Percentiles rank a stretch among this genome's conserved stretches.
phyloP scores from a whole-genome alignment of 306 rosid species.

The Quercus wislizeni region DNA sequence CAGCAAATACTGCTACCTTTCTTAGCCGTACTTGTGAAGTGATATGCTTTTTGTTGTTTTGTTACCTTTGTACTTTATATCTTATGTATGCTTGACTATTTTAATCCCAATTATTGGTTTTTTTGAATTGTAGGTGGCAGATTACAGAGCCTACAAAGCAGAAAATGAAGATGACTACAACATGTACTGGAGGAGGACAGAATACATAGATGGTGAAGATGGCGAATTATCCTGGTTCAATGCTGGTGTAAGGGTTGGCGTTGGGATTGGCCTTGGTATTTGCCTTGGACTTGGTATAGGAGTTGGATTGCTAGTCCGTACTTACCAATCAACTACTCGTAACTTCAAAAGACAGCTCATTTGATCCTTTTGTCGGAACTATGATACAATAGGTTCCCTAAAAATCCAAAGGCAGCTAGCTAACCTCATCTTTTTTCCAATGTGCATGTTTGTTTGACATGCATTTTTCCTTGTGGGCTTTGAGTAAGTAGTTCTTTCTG shows the following conservation, averaged over 20 bases:
- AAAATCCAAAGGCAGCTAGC: slow-evolving; percentile 21
- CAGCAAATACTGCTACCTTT: background rate
- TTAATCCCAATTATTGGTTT: background rate
- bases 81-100: background rate
- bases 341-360: slow-evolving; percentile 43
- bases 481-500: slow-evolving; percentile 24
- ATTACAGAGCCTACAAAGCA: slow-evolving; percentile 35
- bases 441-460: background rate
- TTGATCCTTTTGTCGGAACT: slow-evolving; percentile 14
- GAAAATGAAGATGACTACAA: slow-evolving; percentile 46
- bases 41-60: background rate
- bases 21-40: background rate
- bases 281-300: slow-evolving; percentile 63
- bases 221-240: slow-evolving; percentile 71
- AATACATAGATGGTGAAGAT: slow-evolving; percentile 47
- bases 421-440: slow-evolving; percentile 4
- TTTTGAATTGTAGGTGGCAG: slow-evolving; percentile 35
- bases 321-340: slow-evolving; percentile 52
- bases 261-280: slow-evolving; percentile 61
- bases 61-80: background rate
- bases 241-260: slow-evolving; percentile 77
- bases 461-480: slow-evolving; percentile 14
- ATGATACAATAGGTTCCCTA: background rate
- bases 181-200: slow-evolving; percentile 38
- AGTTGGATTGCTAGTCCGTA: slow-evolving; percentile 45